Evolutionary conservation across 2,329 filamentous ascomycete genomes (phyloP), one percentile per base, ranked within the genome.

Genomic region (Macrophomina tecta): DNA sequence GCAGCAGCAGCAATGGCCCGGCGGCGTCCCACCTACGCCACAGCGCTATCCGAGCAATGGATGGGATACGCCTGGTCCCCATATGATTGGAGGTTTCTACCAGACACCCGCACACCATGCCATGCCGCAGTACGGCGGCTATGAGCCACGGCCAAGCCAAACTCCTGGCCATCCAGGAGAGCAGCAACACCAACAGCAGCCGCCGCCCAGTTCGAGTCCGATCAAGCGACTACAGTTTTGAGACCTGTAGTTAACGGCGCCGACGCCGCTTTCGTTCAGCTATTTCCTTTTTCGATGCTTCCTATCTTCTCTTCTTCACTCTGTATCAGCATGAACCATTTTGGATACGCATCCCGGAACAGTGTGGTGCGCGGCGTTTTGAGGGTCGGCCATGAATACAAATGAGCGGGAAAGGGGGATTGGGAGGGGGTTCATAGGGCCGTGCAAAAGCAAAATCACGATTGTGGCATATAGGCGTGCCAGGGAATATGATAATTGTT

Each of bases 1-100:
- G 32, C 65, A 73, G 46, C 40, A 71, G 16, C 63, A 65, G 16
- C 63, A 65, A 28, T 12, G 51, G 16, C 23, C 23, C 3, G 51
- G 49, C 32, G 48, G 48, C 18, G 63, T 56, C 8, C 63, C 63
- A 14, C 63, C 63, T 2, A 65, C 63, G 5, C 63, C 63, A 2
- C 61, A 64, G n/a, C 61, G 45, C 5, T 62, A 49, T 16, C 42
- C 58, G 8, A 62, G 45, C 32, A 28, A 28, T 5, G 58, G 58
- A 16, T 56, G 40, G 48, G 63, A 65, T 18, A 53, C 49, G 32
- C 61, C 61, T n/a, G 48, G 61, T 48, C 61, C 49, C 49, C 61
- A 51, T 16, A 53, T 56, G 48, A 65, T 53, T 16, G 63, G 63
- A 56, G 45, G 58, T n/a, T 62, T 62, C 32, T 62, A 62, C 6